Evolutionary conservation across 495 filamentous ascomycete species (phyloP).

Genomic region (Aspergillus avenaceus): DNA sequence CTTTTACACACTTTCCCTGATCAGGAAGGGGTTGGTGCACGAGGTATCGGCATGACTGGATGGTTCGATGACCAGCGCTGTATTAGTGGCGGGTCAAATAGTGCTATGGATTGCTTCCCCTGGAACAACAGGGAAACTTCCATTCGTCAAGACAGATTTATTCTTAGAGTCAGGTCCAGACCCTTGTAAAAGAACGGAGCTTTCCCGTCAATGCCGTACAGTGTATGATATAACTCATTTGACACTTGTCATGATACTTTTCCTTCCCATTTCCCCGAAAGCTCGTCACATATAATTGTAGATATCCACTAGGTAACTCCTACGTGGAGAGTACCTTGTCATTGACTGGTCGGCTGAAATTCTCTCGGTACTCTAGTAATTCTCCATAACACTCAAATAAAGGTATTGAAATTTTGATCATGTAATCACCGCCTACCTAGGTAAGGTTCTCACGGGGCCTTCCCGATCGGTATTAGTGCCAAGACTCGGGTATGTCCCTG

Average conservation of each 20-base stretch:
- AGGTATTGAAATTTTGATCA: too few species aligned
- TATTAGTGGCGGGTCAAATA: conserved; percentile 9
- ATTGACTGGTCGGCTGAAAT: too few species aligned
- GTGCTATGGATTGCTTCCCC: conserved; percentile 7
- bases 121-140: conserved; percentile 2
- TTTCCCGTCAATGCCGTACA: background rate
- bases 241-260: background rate
- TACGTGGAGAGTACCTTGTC: too few species aligned
- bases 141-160: background rate
- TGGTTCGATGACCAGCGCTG: background rate
- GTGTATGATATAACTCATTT: background rate
- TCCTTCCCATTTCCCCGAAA: background rate
- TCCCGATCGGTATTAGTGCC: background rate
- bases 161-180: conserved; percentile 5
- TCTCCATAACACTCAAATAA: too few species aligned
- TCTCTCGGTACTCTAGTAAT: too few species aligned
- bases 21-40: background rate
- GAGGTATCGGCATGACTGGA: conserved; percentile 4
- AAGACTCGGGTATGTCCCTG: background rate
- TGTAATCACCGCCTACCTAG: too few species aligned
- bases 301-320: too few species aligned
- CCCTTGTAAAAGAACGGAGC: background rate
- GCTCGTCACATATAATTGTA: too few species aligned
- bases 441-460: background rate
- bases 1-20: background rate